Evolutionary conservation across 768 basidiomycete species (phyloP).

Genomic region (Imleria badia): DNA sequence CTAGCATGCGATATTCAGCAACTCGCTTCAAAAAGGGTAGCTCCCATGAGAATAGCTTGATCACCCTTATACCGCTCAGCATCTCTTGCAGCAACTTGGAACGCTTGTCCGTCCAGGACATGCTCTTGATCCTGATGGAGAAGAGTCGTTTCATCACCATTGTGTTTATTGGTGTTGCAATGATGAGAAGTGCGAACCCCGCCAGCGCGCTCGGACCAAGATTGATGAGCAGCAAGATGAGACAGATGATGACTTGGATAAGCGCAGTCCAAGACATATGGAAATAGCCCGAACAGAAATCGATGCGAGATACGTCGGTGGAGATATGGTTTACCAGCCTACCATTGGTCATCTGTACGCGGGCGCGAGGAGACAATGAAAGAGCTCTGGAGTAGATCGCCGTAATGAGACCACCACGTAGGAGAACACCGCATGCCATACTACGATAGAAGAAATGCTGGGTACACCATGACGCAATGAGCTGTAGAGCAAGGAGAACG

Average conservation of each 20-base stretch:
- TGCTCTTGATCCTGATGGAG: constrained; percentile 64
- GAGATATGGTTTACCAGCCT: constrained; percentile 93
- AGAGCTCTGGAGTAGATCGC: constrained; percentile 82
- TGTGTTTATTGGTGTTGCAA: constrained; percentile 74
- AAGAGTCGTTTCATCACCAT: constrained; percentile 65
- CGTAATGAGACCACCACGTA: constrained; percentile 84
- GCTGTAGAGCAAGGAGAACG: constrained; percentile 64
- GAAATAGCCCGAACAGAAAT: constrained; percentile 81
- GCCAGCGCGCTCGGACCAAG: constrained; percentile 61
- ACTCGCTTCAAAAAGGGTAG: constrained; percentile 75
- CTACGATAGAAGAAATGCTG: constrained; percentile 86
- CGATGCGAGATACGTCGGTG: constrained; percentile 87
- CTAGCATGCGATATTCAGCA: constrained; percentile 63
- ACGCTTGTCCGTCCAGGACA: constrained; percentile 89
- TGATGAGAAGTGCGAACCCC: constrained; percentile 60
- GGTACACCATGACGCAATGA: constrained; percentile 62
- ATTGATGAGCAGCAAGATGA: constrained; percentile 70
- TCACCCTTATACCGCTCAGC: constrained; percentile 83
- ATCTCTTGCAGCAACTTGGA: constrained; percentile 89
- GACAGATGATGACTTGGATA: constrained; percentile 76
- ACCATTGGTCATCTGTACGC: constrained; percentile 81
- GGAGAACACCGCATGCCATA: constrained; percentile 71
- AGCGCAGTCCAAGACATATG: constrained; percentile 79
- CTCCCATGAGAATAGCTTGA: constrained; percentile 94
- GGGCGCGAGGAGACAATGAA: constrained; percentile 71